Percentiles rank a stretch among this genome's conserved stretches.
These are phyloP conservation scores for Didymella glomerata DNA, from an alignment of 2,329 filamentous ascomycete species.

Conservation along the genomic window DNA sequence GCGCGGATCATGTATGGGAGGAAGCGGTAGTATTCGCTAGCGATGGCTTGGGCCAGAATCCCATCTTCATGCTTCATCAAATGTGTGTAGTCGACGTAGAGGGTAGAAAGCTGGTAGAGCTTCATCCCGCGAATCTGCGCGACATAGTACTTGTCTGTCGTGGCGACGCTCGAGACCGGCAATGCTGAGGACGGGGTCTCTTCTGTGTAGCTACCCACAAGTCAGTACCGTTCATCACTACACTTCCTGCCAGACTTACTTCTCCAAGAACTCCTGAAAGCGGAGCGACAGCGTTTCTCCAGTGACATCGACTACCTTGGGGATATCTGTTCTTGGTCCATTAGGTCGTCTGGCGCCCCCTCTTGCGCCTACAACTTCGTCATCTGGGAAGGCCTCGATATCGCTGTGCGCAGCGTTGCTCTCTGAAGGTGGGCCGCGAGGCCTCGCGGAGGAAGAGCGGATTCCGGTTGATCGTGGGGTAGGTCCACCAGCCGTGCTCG, in stretches of 20 bases:
- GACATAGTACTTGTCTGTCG: slow-evolving; percentile 84
- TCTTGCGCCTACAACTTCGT: slow-evolving; percentile 66
- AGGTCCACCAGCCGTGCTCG: slow-evolving; percentile 48
- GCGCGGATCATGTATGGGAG: slow-evolving; percentile 88
- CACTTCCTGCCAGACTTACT: slow-evolving; percentile 57
- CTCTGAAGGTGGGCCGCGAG: slow-evolving; percentile 61
- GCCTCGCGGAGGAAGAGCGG: slow-evolving; percentile 63
- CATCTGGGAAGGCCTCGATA: slow-evolving; percentile 66
- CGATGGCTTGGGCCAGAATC: slow-evolving; percentile 83
- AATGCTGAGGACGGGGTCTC: slow-evolving; percentile 70
- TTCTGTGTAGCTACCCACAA: slow-evolving; percentile 66
- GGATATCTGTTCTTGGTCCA: slow-evolving; percentile 65
- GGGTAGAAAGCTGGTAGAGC: slow-evolving; percentile 77
- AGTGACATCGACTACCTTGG: slow-evolving; percentile 78
- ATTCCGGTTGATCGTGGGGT: slow-evolving; percentile 52
- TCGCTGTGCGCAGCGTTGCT: slow-evolving; percentile 64
- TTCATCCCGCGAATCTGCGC: slow-evolving; percentile 83
- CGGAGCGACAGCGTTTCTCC: slow-evolving; percentile 77
- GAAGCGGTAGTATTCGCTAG: slow-evolving; percentile 93
- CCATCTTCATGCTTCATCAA: slow-evolving; percentile 79
- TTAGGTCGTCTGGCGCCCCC: slow-evolving; percentile 51
- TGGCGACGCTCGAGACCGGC: slow-evolving; percentile 73
- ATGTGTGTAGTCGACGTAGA: slow-evolving; percentile 89
- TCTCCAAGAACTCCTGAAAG: slow-evolving; percentile 82
- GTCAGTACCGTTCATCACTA: slow-evolving; percentile 20